Evolutionary conservation across 257 asterid species (phyloP), one percentile per base, ranked within the genome.

Genomic region (Mentha longifolia): DNA sequence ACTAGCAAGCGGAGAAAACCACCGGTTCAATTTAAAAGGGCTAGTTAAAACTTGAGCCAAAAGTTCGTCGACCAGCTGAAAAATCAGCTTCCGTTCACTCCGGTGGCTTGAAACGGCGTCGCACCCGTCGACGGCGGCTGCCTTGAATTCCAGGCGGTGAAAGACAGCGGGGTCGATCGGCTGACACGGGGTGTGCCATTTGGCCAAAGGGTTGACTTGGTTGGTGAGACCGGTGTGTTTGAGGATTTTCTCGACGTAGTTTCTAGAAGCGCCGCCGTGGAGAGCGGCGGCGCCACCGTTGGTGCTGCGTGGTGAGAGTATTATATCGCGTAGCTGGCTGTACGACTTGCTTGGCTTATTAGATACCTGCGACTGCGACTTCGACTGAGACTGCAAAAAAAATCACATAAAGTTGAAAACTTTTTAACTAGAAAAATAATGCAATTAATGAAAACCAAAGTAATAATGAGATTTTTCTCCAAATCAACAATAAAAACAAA

Each of bases 61-160:
- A 12, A 89, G 79, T 58, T 91, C 92, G 69, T 91, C 84, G 2
- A 80, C 91, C 0, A 89, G 75, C 20, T 91, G 87, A 68, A 91
- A 91, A 39, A 83, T 77, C 25, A 91, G 73, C 82, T 74, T 91
- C 31, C 95, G 63, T 77, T 87, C 81, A 77, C 85, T 77, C 67
- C 82, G 83, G 55, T 12, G 69, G 51, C 71, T 75, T 28, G 82
- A 57, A 37, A 62, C 67, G 17, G 81, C n/a, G 9, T 20, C 20
- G 15, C 20, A 47, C 3, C 76, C 20, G 6, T 68, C 50, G 12
- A 15, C 61, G 37, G 11, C 49, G 63, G 17, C 51, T 64, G 55
- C 30, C 51, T 39, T 19, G 82, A 31, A 55, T 30, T 4, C 50
- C 37, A 22, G 67, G 83, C 13, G 25, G 56, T 80, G 81, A 78